These are phyloP conservation scores for Celoporthe dispersa DNA, from an alignment of 2,329 filamentous ascomycete species.

Conservation along the genomic window DNA sequence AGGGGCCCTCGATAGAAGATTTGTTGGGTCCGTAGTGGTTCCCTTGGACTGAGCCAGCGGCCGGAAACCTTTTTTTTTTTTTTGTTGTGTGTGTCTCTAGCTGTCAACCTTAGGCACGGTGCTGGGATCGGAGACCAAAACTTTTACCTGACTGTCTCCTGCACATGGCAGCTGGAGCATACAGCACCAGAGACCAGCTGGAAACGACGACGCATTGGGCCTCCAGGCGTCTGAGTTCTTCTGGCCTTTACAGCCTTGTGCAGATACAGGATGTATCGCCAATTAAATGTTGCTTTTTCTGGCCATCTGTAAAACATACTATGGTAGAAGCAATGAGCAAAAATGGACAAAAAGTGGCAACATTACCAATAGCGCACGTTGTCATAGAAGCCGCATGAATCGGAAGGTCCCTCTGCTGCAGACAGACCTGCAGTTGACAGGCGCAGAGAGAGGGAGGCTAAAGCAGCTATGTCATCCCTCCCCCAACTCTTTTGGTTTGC, in stretches of 20 bases:
- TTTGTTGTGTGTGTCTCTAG: too few species aligned
- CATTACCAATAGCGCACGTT: constrained; percentile 10
- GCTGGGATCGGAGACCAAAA: background rate
- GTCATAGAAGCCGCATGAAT: background rate
- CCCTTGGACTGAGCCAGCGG: background rate
- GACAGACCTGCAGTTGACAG: background rate
- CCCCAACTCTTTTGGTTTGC: background rate
- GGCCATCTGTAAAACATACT: background rate
- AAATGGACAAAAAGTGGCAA: constrained; percentile 3
- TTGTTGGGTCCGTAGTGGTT: background rate
- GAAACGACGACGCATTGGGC: background rate
- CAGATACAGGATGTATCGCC: background rate
- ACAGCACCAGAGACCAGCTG: background rate
- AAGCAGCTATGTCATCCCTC: constrained; percentile 13
- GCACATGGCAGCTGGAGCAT: background rate
- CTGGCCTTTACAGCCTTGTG: background rate
- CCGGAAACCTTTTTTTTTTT: background rate
- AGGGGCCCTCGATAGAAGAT: background rate
- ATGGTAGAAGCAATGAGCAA: background rate
- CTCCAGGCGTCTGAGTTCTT: background rate
- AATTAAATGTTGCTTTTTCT: background rate
- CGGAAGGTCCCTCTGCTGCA: background rate
- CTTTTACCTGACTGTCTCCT: background rate
- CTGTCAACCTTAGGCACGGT: background rate
- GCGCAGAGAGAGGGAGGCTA: background rate